Evolutionary conservation across 257 asterid species (phyloP), one percentile per base, ranked within the genome.

Genomic region (Nicotiana knightiana): DNA sequence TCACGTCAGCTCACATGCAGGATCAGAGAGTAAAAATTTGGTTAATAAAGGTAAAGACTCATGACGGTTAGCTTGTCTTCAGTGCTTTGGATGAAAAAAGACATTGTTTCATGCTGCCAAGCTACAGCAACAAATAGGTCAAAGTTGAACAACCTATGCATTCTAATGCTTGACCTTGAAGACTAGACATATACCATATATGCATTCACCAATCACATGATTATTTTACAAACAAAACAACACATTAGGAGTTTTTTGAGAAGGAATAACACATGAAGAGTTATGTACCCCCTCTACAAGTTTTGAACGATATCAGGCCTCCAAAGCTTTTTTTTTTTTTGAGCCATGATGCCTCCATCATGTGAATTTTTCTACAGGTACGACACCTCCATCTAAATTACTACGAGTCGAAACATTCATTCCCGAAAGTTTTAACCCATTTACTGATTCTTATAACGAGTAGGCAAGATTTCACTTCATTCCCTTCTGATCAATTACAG

Each of bases 401-500:
- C 63, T 7, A 73, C 15, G 39, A 48, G 63, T 48, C 24, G 26
- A 35, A 73, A 15, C 43, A 48, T 63, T 7, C 46, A 15, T 73
- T 51, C 62, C 62, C 2, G 61, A 71, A 48, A 48, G 79, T 48
- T 48, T 28, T 26, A 78, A 59, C 67, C 59, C 39, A 79, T 62
- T 39, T 35, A 79, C 55, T 59, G 46, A 37, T 61, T 61, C 59
- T 79, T 79, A 79, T 26, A 35, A 78, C 13, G 75, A 79, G 61
- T 61, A 79, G 37, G 24, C 9, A 64, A 79, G 15, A 4, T 79
- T 61, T 61, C 82, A 79, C 62, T 48, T 39, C 75, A 61, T 61
- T 79, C 58, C 58, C 82, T 79, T 79, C 39, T 48, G 37, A 58
- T 39, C 24, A 79, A 61, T 33, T 64, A 37, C 53, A 78, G 58